Base-by-base conservation (phyloP, 768 basidiomycete species). In the Collybiopsis luxurians region DNA sequence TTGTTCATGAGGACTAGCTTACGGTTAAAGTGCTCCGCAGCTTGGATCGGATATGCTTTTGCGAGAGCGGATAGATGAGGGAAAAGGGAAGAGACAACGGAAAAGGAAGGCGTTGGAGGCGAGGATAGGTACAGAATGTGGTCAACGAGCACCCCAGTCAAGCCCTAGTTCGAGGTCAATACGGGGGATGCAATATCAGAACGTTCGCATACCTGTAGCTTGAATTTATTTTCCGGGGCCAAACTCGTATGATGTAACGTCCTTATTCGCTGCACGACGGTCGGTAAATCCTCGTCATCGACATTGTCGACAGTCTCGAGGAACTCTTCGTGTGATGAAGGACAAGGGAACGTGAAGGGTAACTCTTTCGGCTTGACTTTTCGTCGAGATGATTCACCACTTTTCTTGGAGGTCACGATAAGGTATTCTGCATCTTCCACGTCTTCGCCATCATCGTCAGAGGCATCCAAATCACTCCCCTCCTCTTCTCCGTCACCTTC, bases 1-100 rank as follows among this genome's bases (percentile, higher is more conserved):
- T 94, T 95, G 70, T 98, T 87, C 93, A 98, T 97, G 4, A 97
- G 72, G 10, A 78, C 73, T 43, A 98, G 79, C 71, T 98, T 98
- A 27, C 81, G 75, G 59, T 90, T 83, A 70, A 95, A 92, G 65
- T 84, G 80, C 51, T 84, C 80, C 0, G 95, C 95, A 7, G 86
- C 78, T 45, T 86, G 81, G 54, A 90, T 81, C 1, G 95, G 92
- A 70, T 95, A 95, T 9, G 87, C 75, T 60, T 84, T 85, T 17
- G 88, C 83, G 56, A 98, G 83, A 21, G 89, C 79, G 63, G 81
- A 82, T 44, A 98, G 73, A 58, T 96, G 95, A 2, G 89, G 88
- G 23, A 90, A 71, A 39, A 98, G 79, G 21, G 80, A 71, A 13
- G 84, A 80, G 50, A 95, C 72, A 21, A 88, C 72, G 38, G 72